Evolutionary conservation across 441 rosid species (phyloP).

Genomic region (Euphorbia schlechtendalii): DNA sequence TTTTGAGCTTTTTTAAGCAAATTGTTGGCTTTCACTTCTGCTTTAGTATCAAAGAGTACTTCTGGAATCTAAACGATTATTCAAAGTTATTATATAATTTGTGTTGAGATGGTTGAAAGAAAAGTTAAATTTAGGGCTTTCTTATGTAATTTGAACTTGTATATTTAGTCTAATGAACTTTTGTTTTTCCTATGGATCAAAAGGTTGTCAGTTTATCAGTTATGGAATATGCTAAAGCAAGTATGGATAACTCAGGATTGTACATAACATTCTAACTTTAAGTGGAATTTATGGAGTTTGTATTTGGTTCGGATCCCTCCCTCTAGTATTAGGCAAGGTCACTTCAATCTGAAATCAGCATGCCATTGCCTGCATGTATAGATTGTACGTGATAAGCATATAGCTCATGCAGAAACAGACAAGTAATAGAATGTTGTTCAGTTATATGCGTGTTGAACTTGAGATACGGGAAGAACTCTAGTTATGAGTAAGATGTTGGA

Average conservation of each 20-base stretch:
- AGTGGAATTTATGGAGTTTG: background rate
- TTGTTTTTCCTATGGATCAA: background rate
- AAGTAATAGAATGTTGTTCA: background rate
- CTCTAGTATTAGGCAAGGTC: background rate
- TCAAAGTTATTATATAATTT: background rate
- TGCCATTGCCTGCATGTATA: background rate
- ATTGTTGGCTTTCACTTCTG: background rate
- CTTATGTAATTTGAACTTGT: background rate
- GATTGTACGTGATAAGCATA: too few species aligned
- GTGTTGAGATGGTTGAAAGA: background rate
- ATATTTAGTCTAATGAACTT: background rate
- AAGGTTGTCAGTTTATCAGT: background rate
- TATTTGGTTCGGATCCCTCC: background rate
- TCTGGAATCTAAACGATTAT: background rate
- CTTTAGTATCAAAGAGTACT: background rate
- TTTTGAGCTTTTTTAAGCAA: background rate
- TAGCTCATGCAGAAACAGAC: too few species aligned
- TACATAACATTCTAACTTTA: background rate
- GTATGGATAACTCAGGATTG: background rate
- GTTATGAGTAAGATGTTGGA: background rate
- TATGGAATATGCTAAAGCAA: background rate
- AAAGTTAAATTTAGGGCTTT: background rate
- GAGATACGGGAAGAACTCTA: background rate
- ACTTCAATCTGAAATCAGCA: background rate
- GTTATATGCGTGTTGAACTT: background rate